A percentile compares a stretch with the other conserved stretches of the same genome.
These are phyloP conservation scores for Chlorociboria aeruginascens DNA, from an alignment of 495 filamentous ascomycete species.

Conservation along the genomic window DNA sequence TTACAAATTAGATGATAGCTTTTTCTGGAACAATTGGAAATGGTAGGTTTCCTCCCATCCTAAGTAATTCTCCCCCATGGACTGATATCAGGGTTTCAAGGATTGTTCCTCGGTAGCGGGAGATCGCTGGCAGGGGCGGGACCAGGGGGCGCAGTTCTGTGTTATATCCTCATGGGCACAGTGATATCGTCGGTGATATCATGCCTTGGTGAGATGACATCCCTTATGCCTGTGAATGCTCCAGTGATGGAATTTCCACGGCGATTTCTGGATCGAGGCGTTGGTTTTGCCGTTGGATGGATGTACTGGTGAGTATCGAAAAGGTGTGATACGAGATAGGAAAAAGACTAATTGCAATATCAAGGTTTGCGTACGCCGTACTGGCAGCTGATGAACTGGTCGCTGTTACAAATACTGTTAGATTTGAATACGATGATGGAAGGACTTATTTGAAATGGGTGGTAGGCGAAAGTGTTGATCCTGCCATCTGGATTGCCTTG, in stretches of 20 bases:
- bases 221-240: slow-evolving; percentile 37
- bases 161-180: slow-evolving; percentile 31
- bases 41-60: slow-evolving; percentile 10
- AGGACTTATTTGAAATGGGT: slow-evolving; percentile 29
- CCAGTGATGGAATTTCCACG: slow-evolving; percentile 38
- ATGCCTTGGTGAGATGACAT: slow-evolving; percentile 40
- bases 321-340: background rate
- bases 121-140: slow-evolving; percentile 25
- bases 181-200: slow-evolving; percentile 39
- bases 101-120: slow-evolving; percentile 27
- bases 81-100: slow-evolving; percentile 6
- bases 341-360: background rate
- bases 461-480: slow-evolving; percentile 22
- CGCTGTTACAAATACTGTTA: slow-evolving; percentile 31
- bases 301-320: slow-evolving; percentile 34
- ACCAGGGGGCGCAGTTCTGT: slow-evolving; percentile 26
- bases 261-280: slow-evolving; percentile 32
- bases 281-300: slow-evolving; percentile 42
- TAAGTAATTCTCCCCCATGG: background rate
- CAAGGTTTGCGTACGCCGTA: slow-evolving; percentile 32
- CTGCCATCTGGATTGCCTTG: slow-evolving; percentile 30
- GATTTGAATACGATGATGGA: slow-evolving; percentile 31
- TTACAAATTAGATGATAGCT: slow-evolving; percentile 23
- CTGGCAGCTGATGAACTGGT: slow-evolving; percentile 30
- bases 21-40: slow-evolving; percentile 29